Percentiles rank a stretch among this genome's conserved stretches.
phyloP scores from a whole-genome alignment of 768 basidiomycete species.

The Suillus alpinus region DNA sequence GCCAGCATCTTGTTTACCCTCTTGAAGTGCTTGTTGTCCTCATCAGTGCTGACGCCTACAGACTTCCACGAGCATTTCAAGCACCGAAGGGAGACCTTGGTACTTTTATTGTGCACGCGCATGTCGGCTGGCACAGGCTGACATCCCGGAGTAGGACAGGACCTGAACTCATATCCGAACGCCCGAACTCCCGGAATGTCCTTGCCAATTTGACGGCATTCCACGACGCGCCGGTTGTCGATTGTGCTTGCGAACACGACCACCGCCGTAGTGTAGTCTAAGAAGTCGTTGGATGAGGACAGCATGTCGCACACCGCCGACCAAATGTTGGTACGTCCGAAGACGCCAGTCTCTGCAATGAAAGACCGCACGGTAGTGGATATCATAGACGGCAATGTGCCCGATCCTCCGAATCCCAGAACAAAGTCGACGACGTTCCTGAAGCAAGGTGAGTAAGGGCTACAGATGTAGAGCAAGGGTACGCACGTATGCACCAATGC shows the following conservation, averaged over 20 bases:
- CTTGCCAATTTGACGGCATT: not conserved
- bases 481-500: not conserved
- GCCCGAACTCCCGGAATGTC: not conserved
- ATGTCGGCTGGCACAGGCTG: not conserved
- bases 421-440: not conserved
- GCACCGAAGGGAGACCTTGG: no score
- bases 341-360: not conserved
- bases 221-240: not conserved
- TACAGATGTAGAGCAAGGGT: accelerated
- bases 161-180: not conserved
- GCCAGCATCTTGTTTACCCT: no score
- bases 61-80: no score
- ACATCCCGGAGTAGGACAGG: not conserved
- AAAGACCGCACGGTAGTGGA: not conserved
- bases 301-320: not conserved
- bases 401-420: not conserved
- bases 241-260: not conserved
- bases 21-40: no score
- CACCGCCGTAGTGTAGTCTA: not conserved
- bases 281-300: not conserved
- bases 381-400: not conserved
- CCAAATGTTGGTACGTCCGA: not conserved
- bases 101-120: no score
- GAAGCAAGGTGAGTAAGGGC: not conserved
- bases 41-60: no score